These are phyloP conservation scores for Tuber magnatum DNA, from an alignment of 495 filamentous ascomycete species.

Conservation along the genomic window DNA sequence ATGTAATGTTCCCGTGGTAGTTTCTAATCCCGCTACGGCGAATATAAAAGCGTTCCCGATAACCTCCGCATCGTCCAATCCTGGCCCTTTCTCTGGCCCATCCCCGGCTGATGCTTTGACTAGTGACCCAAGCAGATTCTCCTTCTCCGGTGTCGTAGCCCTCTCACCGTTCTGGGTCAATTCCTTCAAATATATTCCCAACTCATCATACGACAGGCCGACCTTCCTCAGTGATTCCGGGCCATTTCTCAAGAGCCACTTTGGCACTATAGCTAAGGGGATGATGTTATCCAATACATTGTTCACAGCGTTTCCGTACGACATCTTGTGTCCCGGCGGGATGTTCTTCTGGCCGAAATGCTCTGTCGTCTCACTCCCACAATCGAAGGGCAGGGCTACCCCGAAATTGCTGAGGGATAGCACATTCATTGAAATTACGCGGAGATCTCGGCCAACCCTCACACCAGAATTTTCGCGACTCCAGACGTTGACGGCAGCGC, in stretches of 20 bases:
- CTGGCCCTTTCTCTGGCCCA: conserved; percentile 8
- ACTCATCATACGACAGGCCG: conserved; percentile 22
- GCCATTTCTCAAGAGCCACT: conserved; percentile 20
- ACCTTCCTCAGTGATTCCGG: conserved; percentile 17
- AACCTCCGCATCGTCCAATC: conserved; percentile 44
- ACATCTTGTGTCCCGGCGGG: conserved; percentile 16
- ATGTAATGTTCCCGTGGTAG: conserved; percentile 46
- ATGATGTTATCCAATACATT: conserved; percentile 36
- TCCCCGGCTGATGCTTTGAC: conserved; percentile 20
- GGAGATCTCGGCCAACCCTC: conserved; percentile 14
- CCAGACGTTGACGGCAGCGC: conserved; percentile 6
- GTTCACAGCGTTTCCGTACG: conserved; percentile 37
- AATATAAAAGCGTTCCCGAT: conserved; percentile 49
- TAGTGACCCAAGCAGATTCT: conserved; percentile 30
- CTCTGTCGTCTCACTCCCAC: background rate
- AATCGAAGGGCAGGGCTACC: conserved; percentile 17
- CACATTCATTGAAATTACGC: conserved; percentile 20
- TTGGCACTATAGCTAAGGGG: conserved; percentile 16
- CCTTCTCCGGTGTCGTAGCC: conserved; percentile 1
- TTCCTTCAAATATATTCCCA: conserved; percentile 30
- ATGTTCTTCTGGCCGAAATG: conserved; percentile 16
- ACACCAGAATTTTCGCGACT: background rate
- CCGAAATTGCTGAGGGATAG: conserved; percentile 28
- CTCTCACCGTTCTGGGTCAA: conserved; percentile 18
- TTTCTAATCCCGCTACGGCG: conserved; percentile 51